Base-by-base conservation (phyloP, 768 basidiomycete species). In the Leccinum imitatum region DNA sequence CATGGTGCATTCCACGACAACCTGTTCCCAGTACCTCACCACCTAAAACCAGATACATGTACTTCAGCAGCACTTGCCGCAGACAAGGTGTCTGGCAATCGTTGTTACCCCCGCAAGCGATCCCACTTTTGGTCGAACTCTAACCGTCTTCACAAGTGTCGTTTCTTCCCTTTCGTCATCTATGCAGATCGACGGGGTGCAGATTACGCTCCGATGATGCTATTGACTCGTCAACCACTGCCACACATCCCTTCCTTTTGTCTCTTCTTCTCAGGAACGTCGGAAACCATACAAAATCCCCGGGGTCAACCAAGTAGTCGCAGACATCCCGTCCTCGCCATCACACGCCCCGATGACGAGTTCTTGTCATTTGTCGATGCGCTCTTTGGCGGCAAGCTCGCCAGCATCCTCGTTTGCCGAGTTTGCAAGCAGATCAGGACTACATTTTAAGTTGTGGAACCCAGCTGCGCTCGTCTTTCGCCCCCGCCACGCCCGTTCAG, bases 391-490 rank as follows among this genome's bases (percentile, higher is more conserved):
- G 95, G 95, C 6, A 84, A 86, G 67, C 80, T 98, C 53, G 87
- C 93, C 7, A 92, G 90, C 76, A 88, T 96, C 69, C 88, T 98
- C 52, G 90, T 98, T 3, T 98, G 95, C 72, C 93, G 94, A 65
- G 84, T 85, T 59, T 98, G 95, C 84, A 95, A 96, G 73, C 86
- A 92, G 65, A 76, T 91, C 57, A 67, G 68, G 1, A 67, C 69
- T 11, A 71, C 74, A 0, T 51, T 71, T 31, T 63, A 62, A 25
- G 63, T 60, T 7, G 68, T 41, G 9, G 61, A 51, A 48, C 78
- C 77, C 74, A 75, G 13, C 81, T 74, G 35, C 81, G 87, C 23
- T 75, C 87, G 21, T 85, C 83, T 3, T 86, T 85, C 8, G 86
- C 87, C 6, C 87, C 87, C 0, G 76, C 79, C 9, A 74, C 70